phyloP scores from a whole-genome alignment of 768 basidiomycete species.

The Pisolithus marmoratus region DNA sequence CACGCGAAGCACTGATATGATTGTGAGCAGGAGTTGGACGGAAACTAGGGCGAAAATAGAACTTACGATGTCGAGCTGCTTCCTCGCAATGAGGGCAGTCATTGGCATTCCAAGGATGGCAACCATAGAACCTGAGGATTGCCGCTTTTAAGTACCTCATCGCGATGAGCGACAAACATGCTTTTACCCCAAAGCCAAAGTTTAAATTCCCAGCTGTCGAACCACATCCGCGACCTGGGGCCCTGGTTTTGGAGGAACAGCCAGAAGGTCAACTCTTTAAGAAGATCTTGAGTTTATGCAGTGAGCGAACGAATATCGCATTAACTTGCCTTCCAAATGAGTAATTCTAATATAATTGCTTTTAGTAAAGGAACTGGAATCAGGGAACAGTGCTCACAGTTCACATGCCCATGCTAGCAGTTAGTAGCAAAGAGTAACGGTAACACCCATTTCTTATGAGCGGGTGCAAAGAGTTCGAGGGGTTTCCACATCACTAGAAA shows the following conservation, averaged over 20 bases:
- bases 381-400: slow-evolving; percentile 44
- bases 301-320: not conserved
- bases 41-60: not conserved
- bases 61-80: slow-evolving; percentile 51
- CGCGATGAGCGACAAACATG: not conserved
- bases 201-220: slow-evolving; percentile 72
- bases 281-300: slow-evolving; percentile 1
- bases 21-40: slow-evolving; percentile 7
- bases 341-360: slow-evolving; percentile 46
- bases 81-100: slow-evolving; percentile 54
- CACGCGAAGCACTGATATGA: slow-evolving; percentile 56
- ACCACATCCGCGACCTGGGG: slow-evolving; percentile 67
- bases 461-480: slow-evolving; percentile 41
- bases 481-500: slow-evolving; percentile 53
- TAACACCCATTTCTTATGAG: slow-evolving; percentile 50
- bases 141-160: slow-evolving; percentile 10
- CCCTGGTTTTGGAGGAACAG: slow-evolving; percentile 77
- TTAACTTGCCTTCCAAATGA: slow-evolving; percentile 65
- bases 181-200: slow-evolving; percentile 63
- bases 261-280: slow-evolving; percentile 73
- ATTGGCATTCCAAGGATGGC: slow-evolving; percentile 70
- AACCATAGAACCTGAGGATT: slow-evolving; percentile 48
- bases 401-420: slow-evolving; percentile 74
- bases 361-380: slow-evolving; percentile 2
- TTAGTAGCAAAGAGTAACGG: slow-evolving; percentile 68